Base-by-base conservation (phyloP, 805 yeast genomes). In the Clavispora santaluciae region DNA sequence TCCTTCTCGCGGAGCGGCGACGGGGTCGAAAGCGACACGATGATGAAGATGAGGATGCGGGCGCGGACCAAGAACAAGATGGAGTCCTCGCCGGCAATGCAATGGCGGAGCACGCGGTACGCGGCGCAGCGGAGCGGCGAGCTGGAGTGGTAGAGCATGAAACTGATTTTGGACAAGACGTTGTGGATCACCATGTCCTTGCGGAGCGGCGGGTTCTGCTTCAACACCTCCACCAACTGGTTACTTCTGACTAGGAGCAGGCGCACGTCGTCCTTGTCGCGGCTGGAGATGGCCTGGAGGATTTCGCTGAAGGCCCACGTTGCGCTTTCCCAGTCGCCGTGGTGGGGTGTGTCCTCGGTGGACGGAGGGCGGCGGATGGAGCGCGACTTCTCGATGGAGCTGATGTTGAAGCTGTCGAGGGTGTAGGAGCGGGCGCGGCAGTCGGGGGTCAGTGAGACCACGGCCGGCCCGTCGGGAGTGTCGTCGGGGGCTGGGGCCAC, bases 41-140 rank as follows among this genome's bases (percentile, higher is more conserved):
- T 76, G 5, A 88, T 57, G 45, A 82, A 78, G 2, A 77, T 70
- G 42, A 87, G 86, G 4, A 86, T 55, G 42, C 80, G 75, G 24
- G 78, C 61, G 11, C 71, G 68, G 7, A 78, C 64, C 46, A 89
- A 63, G 3, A 71, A 60, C n/a, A 64, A 59, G 5, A 87, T 55
- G 2, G 89, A 76, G 6, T 73, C 75, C 11, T 68, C 55, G 44
- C 76, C 76, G 24, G 74, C 72, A 15, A 84, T 66, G 13, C 86
- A 66, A 48, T 83, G 75, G 13, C 96, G 66, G 17, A 88, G 72
- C 1, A 88, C 71, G 37, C 95, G 68, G 58, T 80, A 88, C 0
- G 90, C 95, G 2, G 88, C 74, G 0, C 90, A 84, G 6, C 82
- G 71, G 1, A 86, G 83, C 42, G 78, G 81, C 22, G 80, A 70